phyloP scores from a whole-genome alignment of 2,329 filamentous ascomycete species.

The Pestalotiopsis sp. region DNA sequence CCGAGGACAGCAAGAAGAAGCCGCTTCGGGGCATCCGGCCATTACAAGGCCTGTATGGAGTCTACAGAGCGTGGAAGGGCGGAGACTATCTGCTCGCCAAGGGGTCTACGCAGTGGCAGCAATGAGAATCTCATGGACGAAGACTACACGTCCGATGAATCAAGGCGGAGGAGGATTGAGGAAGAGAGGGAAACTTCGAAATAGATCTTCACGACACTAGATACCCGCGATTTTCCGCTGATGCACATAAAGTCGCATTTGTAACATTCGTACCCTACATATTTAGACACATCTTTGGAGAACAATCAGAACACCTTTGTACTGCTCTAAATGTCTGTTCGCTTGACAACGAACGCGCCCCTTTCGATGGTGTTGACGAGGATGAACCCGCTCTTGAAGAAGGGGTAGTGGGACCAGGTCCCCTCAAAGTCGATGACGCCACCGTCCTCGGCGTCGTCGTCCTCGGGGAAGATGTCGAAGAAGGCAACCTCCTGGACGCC shows the following conservation, averaged over 20 bases:
- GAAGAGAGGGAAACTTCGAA: neutral
- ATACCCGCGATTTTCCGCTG: neutral
- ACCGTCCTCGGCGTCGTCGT: slow-evolving; percentile 39
- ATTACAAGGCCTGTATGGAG: slow-evolving; percentile 45
- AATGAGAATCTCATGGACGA: neutral
- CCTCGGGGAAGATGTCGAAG: slow-evolving; percentile 53
- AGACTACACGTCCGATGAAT: neutral
- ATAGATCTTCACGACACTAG: neutral
- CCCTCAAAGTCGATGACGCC: slow-evolving; percentile 41
- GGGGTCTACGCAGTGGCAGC: slow-evolving; percentile 8
- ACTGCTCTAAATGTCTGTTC: slow-evolving; percentile 8
- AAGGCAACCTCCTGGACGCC: slow-evolving; percentile 46
- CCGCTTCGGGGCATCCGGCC: slow-evolving; percentile 39
- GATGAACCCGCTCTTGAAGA: slow-evolving; percentile 48
- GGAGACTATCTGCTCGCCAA: slow-evolving; percentile 45
- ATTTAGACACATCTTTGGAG: neutral
- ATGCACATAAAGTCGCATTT: neutral
- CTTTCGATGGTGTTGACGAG: slow-evolving; percentile 54
- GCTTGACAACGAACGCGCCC: slow-evolving; percentile 48
- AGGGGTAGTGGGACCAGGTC: slow-evolving; percentile 49
- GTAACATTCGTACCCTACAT: neutral
- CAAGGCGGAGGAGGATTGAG: neutral
- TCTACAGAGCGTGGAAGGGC: slow-evolving; percentile 43
- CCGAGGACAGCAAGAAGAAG: slow-evolving; percentile 29
- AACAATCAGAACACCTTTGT: neutral